A percentile compares a stretch with the other conserved stretches of the same genome.
Conservation (phyloP, 352 stramenopile species). For the Phytophthora foliorum region DNA sequence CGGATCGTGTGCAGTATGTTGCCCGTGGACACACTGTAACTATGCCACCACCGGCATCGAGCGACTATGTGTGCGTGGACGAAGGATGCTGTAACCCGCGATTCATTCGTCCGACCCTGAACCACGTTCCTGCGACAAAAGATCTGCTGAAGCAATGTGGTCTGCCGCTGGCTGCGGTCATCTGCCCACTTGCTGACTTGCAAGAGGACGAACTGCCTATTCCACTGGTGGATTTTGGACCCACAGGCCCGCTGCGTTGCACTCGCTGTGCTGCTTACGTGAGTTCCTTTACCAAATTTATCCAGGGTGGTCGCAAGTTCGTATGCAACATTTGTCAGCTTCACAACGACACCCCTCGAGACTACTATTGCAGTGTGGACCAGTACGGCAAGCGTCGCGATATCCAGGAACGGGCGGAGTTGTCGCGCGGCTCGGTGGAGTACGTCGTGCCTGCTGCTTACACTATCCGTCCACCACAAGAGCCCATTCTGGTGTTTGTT, state of each 20-base stretch:
- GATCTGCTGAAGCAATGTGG: slow-evolving; percentile 83
- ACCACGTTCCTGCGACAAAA: slow-evolving; percentile 81
- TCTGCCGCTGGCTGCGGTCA: slow-evolving; percentile 82
- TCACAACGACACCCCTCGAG: slow-evolving; percentile 83
- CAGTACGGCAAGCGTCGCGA: slow-evolving; percentile 86
- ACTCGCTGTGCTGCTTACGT: slow-evolving; percentile 89
- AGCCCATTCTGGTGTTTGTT: slow-evolving; percentile 90
- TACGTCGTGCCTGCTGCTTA: slow-evolving; percentile 89
- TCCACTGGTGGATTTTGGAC: slow-evolving; percentile 88
- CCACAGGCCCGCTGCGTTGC: slow-evolving; percentile 82
- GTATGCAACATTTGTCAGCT: slow-evolving; percentile 92
- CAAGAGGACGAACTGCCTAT: slow-evolving; percentile 87
- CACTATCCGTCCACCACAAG: slow-evolving; percentile 81
- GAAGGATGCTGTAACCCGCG: slow-evolving; percentile 91
- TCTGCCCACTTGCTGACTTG: slow-evolving; percentile 86
- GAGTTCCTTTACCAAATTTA: slow-evolving; percentile 91
- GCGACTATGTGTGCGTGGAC: slow-evolving; percentile 85
- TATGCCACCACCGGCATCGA: slow-evolving; percentile 80
- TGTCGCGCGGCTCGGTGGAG: slow-evolving; percentile 87
- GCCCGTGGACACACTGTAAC: slow-evolving; percentile 84
- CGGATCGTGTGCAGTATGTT: slow-evolving; percentile 79
- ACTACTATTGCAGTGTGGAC: slow-evolving; percentile 92
- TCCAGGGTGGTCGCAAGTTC: slow-evolving; percentile 86
- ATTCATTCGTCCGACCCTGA: slow-evolving; percentile 90
- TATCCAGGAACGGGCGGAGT: slow-evolving; percentile 80